Conservation (phyloP, 192 early-diverging fungal genomes). For the Cladochytrium replicatum region DNA sequence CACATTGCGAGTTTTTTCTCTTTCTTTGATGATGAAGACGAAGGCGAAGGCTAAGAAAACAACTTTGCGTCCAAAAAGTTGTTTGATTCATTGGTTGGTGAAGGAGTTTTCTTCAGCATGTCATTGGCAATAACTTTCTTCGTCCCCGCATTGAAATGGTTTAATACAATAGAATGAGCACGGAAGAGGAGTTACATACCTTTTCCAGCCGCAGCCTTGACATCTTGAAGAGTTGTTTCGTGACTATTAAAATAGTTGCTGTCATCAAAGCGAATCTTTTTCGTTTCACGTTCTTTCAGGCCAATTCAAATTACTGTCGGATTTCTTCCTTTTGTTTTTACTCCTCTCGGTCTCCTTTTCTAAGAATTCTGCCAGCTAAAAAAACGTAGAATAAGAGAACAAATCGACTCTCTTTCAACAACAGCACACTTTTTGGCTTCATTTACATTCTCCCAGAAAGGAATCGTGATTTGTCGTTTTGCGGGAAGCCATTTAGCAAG, state of each 20-base stretch:
- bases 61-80: too few species aligned
- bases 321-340: slow-evolving; percentile 43
- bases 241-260: slow-evolving; percentile 55
- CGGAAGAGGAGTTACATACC: too few species aligned
- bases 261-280: slow-evolving; percentile 80
- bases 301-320: slow-evolving; percentile 74
- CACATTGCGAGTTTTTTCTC: too few species aligned
- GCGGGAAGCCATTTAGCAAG: slow-evolving; percentile 80
- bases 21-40: too few species aligned
- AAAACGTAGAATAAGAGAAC: not conserved
- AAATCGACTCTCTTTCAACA: slow-evolving; percentile 11
- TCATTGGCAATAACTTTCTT: too few species aligned
- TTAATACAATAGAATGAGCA: too few species aligned
- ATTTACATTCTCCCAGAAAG: slow-evolving; percentile 77
- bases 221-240: slow-evolving; percentile 58
- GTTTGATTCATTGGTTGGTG: too few species aligned
- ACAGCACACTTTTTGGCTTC: slow-evolving; percentile 68
- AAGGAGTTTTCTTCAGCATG: too few species aligned
- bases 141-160: too few species aligned
- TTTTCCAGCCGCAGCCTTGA: too few species aligned
- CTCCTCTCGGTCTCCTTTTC: slow-evolving; percentile 57
- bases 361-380: slow-evolving; percentile 57
- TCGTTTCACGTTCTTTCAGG: slow-evolving; percentile 45
- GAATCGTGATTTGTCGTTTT: slow-evolving; percentile 88
- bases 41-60: too few species aligned